Conservation (phyloP, 257 asterid species). For the Nicotiana otophora region DNA sequence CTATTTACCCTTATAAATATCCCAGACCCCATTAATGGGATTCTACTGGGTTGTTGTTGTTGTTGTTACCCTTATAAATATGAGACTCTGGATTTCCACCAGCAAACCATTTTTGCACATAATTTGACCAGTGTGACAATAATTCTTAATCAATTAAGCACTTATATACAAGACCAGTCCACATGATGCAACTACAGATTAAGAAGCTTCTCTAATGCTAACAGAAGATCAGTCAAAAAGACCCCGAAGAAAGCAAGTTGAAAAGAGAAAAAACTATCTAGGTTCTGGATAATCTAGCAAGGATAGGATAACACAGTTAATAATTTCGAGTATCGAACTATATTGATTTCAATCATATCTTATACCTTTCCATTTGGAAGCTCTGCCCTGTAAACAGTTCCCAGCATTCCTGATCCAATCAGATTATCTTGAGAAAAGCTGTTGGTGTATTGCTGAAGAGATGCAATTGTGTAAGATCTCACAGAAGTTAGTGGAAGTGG, state of each 20-base stretch:
- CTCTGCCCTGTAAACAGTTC: conserved; percentile 80
- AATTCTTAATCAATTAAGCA: background rate
- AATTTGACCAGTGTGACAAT: background rate
- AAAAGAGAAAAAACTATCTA: background rate
- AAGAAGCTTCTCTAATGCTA: background rate
- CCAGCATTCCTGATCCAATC: conserved; percentile 87
- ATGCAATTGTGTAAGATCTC: conserved; percentile 75
- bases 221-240: background rate
- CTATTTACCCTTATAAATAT: background rate
- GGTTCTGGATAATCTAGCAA: background rate
- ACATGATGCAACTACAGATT: background rate
- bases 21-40: too few species aligned
- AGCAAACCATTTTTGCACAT: background rate
- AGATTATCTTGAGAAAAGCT: conserved; percentile 93
- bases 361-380: conserved; percentile 79
- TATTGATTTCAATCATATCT: background rate
- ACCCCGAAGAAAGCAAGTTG: background rate
- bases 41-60: too few species aligned
- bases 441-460: conserved; percentile 88
- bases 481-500: conserved; percentile 61
- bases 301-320: background rate
- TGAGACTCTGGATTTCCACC: background rate
- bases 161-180: background rate
- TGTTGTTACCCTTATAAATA: background rate
- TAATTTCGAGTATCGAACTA: background rate